Evolutionary conservation across 495 filamentous ascomycete genomes (phyloP), one percentile per base, ranked within the genome.

Genomic region (Penicillium diatomitis): DNA sequence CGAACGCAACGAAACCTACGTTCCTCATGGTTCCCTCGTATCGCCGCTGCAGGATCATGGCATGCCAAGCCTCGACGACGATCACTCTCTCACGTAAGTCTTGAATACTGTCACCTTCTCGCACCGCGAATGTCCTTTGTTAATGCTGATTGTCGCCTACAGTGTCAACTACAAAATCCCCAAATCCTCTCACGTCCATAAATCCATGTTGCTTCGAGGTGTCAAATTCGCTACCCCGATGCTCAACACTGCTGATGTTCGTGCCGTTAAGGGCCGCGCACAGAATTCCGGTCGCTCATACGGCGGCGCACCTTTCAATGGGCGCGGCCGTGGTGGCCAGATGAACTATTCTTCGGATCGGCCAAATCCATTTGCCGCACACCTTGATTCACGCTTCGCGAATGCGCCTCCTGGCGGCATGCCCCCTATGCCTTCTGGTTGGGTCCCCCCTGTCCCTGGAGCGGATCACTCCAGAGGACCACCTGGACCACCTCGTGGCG

Each of bases 121-220:
- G 47, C 12, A 35, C 2, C 9, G 4, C 20, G 40, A 28, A 54
- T 59, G 47, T 35, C 10, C 60, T 51, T 46, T 46, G 50, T 67
- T 79, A 65, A 77, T 58, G 20, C 20, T 20, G 20, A 20, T 20
- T 20, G 43, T 6, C 28, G n/a, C 28, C 6, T 28, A 9, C 48
- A 95, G 87, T 55, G 86, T 96, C 40, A 66, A 84, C 50, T 99
- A 95, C 62, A 79, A 86, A 31, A 85, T 96, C 64, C 90, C 90
- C 0, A 68, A 77, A 37, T 79, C 78, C 8, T 67, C 69, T 10
- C 75, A 86, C 55, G 67, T 80, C 12, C 92, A 99, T 69, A 96
- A 96, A 57, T 96, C 90, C 6, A 92, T 94, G 87, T 77, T 99
- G 28, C 76, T 99, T 44, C 82, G 87, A 3, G 94, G 92, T 6